Conservation (phyloP, 2,329 filamentous ascomycete species). For the Paraphoma sp. region DNA sequence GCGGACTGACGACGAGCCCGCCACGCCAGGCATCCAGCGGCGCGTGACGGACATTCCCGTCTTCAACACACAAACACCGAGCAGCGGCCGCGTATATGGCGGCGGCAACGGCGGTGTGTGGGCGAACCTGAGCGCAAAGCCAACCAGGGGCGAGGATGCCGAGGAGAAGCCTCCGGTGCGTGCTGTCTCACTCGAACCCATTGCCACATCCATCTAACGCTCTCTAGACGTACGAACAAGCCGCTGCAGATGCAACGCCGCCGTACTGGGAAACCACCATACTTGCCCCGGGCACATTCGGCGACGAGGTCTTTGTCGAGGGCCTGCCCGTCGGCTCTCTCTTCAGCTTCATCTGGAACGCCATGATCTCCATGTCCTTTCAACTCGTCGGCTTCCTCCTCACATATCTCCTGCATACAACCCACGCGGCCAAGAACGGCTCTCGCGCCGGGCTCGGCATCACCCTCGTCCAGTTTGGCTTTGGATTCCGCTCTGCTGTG, state of each 20-base stretch:
- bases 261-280: conserved; percentile 99
- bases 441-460: conserved; percentile 93
- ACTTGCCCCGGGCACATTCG: conserved; percentile 86
- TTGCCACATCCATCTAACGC: conserved; percentile 43
- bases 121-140: conserved; percentile 91
- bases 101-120: conserved; percentile 93
- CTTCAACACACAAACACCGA: conserved; percentile 51
- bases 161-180: conserved; percentile 94
- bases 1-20: conserved; percentile 29
- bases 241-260: conserved; percentile 91
- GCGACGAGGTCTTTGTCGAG: conserved; percentile 95
- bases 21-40: conserved; percentile 50
- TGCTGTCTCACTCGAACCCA: conserved; percentile 28
- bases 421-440: conserved; percentile 97
- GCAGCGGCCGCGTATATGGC: conserved; percentile 66
- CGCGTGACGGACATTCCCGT: conserved; percentile 62
- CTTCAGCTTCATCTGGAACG: conserved; percentile 90
- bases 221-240: conserved; percentile 91
- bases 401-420: conserved; percentile 96
- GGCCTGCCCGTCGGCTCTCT: conserved; percentile 90
- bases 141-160: conserved; percentile 78
- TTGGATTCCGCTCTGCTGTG: conserved; percentile 79
- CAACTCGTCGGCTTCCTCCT: conserved; percentile 96
- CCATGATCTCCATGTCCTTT: conserved; percentile 95
- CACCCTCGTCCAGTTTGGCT: conserved; percentile 94